Conservation (phyloP, 1,139 yeast species). For the Kazachstania sp. region DNA sequence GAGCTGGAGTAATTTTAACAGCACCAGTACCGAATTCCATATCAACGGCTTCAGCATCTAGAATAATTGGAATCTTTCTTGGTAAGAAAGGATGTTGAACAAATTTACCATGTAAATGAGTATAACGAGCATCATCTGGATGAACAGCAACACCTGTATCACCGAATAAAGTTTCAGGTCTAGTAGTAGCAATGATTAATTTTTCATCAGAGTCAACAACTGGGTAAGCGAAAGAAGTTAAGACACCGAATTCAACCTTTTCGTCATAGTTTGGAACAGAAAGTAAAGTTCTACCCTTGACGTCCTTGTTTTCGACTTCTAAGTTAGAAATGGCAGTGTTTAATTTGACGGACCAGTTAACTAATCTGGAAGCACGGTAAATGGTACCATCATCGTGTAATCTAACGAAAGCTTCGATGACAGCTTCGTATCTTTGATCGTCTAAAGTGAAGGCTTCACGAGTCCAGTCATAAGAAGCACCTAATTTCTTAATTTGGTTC, state of each 20-base stretch:
- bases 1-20: slow-evolving; percentile 97
- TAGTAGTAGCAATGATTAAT: slow-evolving; percentile 89
- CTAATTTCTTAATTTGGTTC: slow-evolving; percentile 73
- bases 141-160: slow-evolving; percentile 97
- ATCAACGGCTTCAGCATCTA: slow-evolving; percentile 91
- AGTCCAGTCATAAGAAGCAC: slow-evolving; percentile 95
- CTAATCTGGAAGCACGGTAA: slow-evolving; percentile 87
- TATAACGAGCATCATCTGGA: slow-evolving; percentile 88
- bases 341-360: slow-evolving; percentile 92
- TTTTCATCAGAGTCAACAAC: slow-evolving; percentile 82
- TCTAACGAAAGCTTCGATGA: slow-evolving; percentile 82
- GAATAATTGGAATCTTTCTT: slow-evolving; percentile 76
- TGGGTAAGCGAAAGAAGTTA: slow-evolving; percentile 87
- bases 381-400: slow-evolving; percentile 92
- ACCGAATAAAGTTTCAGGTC: slow-evolving; percentile 98
- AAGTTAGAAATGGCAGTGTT: slow-evolving; percentile 93
- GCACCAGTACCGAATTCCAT: slow-evolving; percentile 99
- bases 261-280: slow-evolving; percentile 86
- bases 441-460: slow-evolving; percentile 91
- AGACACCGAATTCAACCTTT: slow-evolving; percentile 90
- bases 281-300: slow-evolving; percentile 71
- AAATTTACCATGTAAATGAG: slow-evolving; percentile 87
- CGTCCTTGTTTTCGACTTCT: slow-evolving; percentile 89
- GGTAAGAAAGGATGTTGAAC: slow-evolving; percentile 86
- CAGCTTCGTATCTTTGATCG: slow-evolving; percentile 66